These are phyloP conservation scores for Penicillium italicum DNA, from an alignment of 2,329 filamentous ascomycete genomes.

Conservation along the genomic window DNA sequence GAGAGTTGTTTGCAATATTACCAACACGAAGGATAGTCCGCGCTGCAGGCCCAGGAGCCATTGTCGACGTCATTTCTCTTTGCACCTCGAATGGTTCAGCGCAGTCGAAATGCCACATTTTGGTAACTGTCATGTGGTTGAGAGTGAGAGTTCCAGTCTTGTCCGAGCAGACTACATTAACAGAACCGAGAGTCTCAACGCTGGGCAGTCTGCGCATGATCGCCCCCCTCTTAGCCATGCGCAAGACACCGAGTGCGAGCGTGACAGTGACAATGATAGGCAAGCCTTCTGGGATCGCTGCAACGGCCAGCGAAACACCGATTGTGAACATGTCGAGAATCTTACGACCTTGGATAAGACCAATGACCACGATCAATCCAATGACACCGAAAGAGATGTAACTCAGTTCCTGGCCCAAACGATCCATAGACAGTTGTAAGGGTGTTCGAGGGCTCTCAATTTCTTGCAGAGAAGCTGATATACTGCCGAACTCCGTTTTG, in stretches of 20 bases:
- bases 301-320: slow-evolving; percentile 91
- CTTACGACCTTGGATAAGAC: slow-evolving; percentile 82
- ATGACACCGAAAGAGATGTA: slow-evolving; percentile 97
- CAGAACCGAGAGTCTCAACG: slow-evolving; percentile 95
- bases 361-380: slow-evolving; percentile 84
- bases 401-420: slow-evolving; percentile 91
- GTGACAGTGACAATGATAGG: slow-evolving; percentile 99
- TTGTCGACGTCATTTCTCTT: slow-evolving; percentile 49
- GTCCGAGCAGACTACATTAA: slow-evolving; percentile 98
- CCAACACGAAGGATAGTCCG: slow-evolving; percentile 82
- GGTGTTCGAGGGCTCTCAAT: slow-evolving; percentile 95
- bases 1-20: slow-evolving; percentile 93
- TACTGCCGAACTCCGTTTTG: slow-evolving; percentile 91
- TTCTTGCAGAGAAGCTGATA: slow-evolving; percentile 87
- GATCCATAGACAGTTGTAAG: slow-evolving; percentile 92
- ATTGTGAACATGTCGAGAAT: slow-evolving; percentile 96
- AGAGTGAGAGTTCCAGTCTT: slow-evolving; percentile 96
- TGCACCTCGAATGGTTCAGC: slow-evolving; percentile 55
- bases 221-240: slow-evolving; percentile 92
- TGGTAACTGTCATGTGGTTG: slow-evolving; percentile 97
- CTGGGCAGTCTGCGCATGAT: slow-evolving; percentile 95
- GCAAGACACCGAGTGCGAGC: slow-evolving; percentile 85
- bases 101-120: slow-evolving; percentile 89
- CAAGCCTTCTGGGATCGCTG: slow-evolving; percentile 90
- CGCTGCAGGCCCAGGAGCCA: slow-evolving; percentile 66